phyloP scores from a whole-genome alignment of 2,329 filamentous ascomycete species.

The Harringtonia aguacate region DNA sequence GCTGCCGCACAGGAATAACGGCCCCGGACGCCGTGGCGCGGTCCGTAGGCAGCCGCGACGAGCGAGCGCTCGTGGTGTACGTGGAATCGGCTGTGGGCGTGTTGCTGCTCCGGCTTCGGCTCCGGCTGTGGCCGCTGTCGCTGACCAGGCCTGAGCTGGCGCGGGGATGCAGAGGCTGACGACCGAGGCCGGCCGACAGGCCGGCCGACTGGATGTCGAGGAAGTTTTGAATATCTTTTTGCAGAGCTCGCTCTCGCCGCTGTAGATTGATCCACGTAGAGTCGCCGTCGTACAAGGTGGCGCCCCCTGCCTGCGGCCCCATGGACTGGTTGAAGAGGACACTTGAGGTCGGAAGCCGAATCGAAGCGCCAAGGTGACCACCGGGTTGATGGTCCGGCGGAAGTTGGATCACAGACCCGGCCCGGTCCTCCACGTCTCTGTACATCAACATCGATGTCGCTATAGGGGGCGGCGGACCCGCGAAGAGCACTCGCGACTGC shows the following conservation, averaged over 20 bases:
- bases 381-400: neutral
- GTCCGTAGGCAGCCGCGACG: constrained; percentile 18
- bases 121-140: constrained; percentile 19
- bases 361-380: constrained; percentile 12
- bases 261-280: constrained; percentile 35
- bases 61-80: constrained; percentile 10
- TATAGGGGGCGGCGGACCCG: constrained; percentile 41
- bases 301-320: constrained; percentile 1
- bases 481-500: constrained; percentile 26
- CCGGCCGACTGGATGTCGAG: constrained; percentile 38
- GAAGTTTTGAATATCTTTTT: constrained; percentile 35
- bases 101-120: constrained; percentile 17
- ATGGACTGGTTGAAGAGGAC: constrained; percentile 25
- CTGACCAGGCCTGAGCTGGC: constrained; percentile 18
- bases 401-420: neutral
- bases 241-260: constrained; percentile 32
- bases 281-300: constrained; percentile 24
- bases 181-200: constrained; percentile 26
- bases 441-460: constrained; percentile 28
- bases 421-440: constrained; percentile 19
- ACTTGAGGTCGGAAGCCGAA: constrained; percentile 19
- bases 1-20: constrained; percentile 53
- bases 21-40: constrained; percentile 26
- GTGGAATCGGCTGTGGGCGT: constrained; percentile 23
- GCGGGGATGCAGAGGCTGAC: constrained; percentile 10